Evolutionary conservation across 1,284 basidiomycete genomes (phyloP), one percentile per base, ranked within the genome.

Genomic region (Microbotryum saponariae): DNA sequence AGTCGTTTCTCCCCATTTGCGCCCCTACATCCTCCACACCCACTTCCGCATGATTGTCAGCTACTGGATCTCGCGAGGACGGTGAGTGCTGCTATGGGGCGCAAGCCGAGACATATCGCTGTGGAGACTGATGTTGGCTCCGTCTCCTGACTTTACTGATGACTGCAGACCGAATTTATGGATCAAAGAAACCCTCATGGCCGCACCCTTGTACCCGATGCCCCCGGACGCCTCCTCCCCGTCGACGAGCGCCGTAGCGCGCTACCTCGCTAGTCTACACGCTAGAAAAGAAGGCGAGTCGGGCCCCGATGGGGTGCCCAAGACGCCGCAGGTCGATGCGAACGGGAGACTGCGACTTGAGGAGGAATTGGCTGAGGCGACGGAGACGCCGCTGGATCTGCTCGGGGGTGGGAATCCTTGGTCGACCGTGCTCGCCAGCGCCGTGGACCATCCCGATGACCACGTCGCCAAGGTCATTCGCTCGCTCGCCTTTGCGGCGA

Each of bases 21-120:
- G 71, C 16, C 71, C 71, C 6, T 63, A 67, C 59, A 54, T 72
- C 27, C 65, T 72, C 42, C 59, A 66, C 33, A 65, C 67, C 2
- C 69, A 71, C 46, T 72, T 71, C 62, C 61, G 70, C 31, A 62
- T 70, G 21, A 49, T 71, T 58, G 58, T 71, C 29, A 65, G 56
- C 20, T 70, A 69, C 51, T 72, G 70, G 70, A 51, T 72, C 47
- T 69, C 70, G 6, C 68, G 71, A 21, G 70, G 70, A 7, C 51
- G 67, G 65, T 65, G 21, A 48, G 64, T 29, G 20, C 9, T 8
- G 9, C 6, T 6, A 6, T n/a, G 16, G 20, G 20, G 12, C 51
- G 16, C 16, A 23, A 10, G 25, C 10, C 4, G 21, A 8, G 33
- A 16, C 16, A 3, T 1, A 42, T 42, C 5, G 37, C 20, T 31